phyloP scores from a whole-genome alignment of 208 protist species.

The Leishmania guyanensis region DNA sequence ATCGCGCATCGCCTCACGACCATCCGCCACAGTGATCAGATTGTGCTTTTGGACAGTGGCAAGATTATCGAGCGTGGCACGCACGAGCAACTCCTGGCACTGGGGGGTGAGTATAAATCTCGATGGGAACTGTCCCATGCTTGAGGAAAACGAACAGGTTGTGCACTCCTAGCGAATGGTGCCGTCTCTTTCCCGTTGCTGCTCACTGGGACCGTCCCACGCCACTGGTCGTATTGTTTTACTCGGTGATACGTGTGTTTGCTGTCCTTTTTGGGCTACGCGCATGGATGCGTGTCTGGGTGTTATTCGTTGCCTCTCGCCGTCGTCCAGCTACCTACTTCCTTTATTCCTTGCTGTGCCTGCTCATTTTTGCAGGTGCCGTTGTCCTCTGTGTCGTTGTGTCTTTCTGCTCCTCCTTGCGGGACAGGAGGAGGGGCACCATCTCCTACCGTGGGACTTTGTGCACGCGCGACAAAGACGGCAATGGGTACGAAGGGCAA shows the following conservation, averaged over 20 bases:
- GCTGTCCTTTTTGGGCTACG: background rate
- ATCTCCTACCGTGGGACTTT: too few species aligned
- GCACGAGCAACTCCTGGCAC: constrained; percentile 77
- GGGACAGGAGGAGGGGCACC: background rate
- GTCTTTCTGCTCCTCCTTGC: background rate
- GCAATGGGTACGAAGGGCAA: background rate
- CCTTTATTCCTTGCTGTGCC: background rate
- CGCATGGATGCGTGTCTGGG: background rate
- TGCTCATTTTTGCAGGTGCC: background rate
- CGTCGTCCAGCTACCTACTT: background rate
- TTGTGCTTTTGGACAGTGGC: constrained; percentile 73
- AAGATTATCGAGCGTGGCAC: constrained; percentile 73
- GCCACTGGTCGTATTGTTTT: background rate
- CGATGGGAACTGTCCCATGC: constrained; percentile 65
- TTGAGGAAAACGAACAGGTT: background rate
- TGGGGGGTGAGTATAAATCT: constrained; percentile 64
- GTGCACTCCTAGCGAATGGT: too few species aligned
- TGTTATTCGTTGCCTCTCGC: background rate
- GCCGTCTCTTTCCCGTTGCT: background rate
- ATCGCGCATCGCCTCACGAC: constrained; percentile 88
- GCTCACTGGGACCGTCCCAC: background rate
- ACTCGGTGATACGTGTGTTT: background rate
- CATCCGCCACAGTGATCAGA: constrained; percentile 73
- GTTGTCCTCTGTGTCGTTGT: background rate
- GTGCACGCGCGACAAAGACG: background rate